Conservation (phyloP, 495 filamentous ascomycete genomes). For the Tuber indicum region DNA sequence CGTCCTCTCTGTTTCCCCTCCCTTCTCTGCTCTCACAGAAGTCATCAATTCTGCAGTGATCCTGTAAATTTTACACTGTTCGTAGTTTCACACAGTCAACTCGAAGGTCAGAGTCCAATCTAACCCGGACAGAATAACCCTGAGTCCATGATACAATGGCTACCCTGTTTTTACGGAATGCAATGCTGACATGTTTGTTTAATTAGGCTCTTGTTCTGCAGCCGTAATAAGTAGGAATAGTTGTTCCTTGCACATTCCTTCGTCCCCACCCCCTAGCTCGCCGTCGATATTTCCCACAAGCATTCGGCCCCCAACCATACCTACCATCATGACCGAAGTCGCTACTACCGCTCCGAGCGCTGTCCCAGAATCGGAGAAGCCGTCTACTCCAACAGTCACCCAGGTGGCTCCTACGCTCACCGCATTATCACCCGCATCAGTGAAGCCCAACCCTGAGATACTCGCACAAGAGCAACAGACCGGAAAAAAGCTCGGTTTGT, state of each 20-base stretch:
- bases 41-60: background rate
- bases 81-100: background rate
- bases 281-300: background rate
- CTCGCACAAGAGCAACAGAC: slow-evolving; percentile 28
- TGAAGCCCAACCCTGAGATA: slow-evolving; percentile 18
- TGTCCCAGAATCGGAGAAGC: background rate
- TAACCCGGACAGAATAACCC: background rate
- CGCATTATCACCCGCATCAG: background rate
- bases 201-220: background rate
- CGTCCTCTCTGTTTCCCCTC: background rate
- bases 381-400: background rate
- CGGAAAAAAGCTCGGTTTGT: slow-evolving; percentile 51
- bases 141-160: background rate
- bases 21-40: background rate
- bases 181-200: background rate
- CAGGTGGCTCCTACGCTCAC: background rate
- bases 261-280: background rate
- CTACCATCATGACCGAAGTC: background rate
- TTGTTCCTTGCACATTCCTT: background rate
- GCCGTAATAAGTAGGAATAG: background rate
- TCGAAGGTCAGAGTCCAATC: background rate
- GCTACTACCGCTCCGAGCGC: background rate
- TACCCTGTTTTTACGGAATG: background rate
- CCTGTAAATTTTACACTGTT: background rate
- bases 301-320: background rate